A percentile compares a stretch with the other conserved stretches of the same genome.
Evolutionary conservation across 2,329 filamentous ascomycete species (phyloP).

Genomic region (Colletotrichum sp.): DNA sequence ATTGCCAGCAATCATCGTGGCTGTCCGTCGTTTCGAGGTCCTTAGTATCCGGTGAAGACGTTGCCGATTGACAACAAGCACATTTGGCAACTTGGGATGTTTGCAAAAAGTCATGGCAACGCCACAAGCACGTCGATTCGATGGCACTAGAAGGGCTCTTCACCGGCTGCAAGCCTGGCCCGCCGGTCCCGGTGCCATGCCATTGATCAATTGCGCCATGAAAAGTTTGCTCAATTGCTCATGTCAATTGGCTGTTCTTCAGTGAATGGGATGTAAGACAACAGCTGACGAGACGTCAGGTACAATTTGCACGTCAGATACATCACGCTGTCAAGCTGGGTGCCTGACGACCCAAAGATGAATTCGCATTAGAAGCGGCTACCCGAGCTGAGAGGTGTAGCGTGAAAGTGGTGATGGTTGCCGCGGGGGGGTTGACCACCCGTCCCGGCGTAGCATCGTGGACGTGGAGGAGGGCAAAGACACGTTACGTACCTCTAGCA

Average conservation of each 20-base stretch:
- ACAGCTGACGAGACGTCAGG: constrained; percentile 14
- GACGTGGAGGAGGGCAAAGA: neutral
- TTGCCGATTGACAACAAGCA: neutral
- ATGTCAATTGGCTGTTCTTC: neutral
- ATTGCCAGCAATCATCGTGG: neutral
- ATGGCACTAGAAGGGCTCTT: neutral
- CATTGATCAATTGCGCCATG: neutral
- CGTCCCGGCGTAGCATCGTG: constrained; percentile 13
- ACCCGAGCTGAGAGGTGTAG: neutral
- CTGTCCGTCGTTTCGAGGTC: neutral
- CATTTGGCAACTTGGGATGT: neutral
- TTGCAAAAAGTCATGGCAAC: neutral
- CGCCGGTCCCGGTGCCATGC: neutral
- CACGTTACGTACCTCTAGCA: neutral
- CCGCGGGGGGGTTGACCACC: constrained; percentile 4
- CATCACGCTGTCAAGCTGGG: neutral
- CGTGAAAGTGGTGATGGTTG: neutral
- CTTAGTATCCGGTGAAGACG: neutral
- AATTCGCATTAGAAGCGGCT: constrained; percentile 14
- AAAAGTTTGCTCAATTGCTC: neutral
- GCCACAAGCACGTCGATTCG: neutral
- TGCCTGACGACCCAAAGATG: neutral
- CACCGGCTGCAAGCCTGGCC: neutral
- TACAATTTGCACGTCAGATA: neutral
- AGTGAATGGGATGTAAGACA: neutral